These are phyloP conservation scores for Paracorniculantispora psalliotae DNA, from an alignment of 2,329 filamentous ascomycete species.

Conservation along the genomic window DNA sequence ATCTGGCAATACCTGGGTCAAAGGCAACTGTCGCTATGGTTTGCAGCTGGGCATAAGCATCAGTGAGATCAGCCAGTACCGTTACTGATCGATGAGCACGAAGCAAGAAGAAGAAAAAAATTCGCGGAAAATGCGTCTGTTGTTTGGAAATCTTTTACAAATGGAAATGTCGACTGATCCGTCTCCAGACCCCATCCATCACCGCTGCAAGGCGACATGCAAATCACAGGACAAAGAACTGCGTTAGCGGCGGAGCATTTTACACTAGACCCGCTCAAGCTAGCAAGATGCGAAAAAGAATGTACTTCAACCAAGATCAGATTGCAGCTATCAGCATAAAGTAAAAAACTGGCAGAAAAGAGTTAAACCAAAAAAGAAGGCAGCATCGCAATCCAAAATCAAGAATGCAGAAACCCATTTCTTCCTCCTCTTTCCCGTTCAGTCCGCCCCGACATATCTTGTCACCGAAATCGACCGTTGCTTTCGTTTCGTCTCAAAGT, in stretches of 20 bases:
- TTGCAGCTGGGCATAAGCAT: too few species aligned
- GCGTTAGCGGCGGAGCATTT: background rate
- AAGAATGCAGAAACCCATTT: background rate
- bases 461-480: conserved; percentile 6
- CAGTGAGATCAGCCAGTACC: too few species aligned
- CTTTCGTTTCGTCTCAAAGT: conserved; percentile 11
- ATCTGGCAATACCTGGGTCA: too few species aligned
- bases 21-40: too few species aligned
- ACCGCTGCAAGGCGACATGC: background rate
- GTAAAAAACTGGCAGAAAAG: background rate
- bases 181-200: background rate
- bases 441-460: conserved; percentile 11
- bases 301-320: conserved; percentile 2
- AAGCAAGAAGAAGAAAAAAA: too few species aligned
- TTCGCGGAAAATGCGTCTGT: too few species aligned
- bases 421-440: background rate
- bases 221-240: background rate
- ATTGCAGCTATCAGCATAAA: conserved; percentile 9
- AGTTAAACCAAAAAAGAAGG: background rate
- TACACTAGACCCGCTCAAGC: background rate
- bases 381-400: background rate
- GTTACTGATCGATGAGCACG: background rate
- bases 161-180: too few species aligned
- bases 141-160: too few species aligned
- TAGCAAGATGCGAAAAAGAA: background rate